Evolutionary conservation across 164 flowering plant genomes (phyloP).

Genomic region (Stephania cephalantha): DNA sequence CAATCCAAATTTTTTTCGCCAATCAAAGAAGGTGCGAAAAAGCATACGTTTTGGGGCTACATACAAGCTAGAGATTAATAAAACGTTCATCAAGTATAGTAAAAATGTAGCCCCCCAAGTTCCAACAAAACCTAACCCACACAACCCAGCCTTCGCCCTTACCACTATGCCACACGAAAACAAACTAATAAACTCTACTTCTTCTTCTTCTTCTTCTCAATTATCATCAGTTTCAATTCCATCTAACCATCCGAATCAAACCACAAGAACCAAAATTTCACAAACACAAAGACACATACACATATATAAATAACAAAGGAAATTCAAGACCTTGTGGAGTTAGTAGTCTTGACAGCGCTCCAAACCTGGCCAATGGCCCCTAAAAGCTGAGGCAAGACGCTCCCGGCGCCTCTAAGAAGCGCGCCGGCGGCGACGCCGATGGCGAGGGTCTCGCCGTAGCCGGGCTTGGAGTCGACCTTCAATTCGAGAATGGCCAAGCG

Average conservation of each 20-base stretch:
- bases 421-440: conserved; percentile 62
- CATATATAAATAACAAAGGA: neutral
- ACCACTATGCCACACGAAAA: too few relatives aligned
- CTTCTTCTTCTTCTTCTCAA: neutral
- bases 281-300: neutral
- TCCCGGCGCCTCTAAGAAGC: conserved; percentile 29
- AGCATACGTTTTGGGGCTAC: too few relatives aligned
- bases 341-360: conserved; percentile 28
- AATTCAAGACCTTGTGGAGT: neutral
- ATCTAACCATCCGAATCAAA: neutral
- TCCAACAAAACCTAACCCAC: too few relatives aligned
- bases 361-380: conserved; percentile 43
- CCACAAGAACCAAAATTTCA: neutral
- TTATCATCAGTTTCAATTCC: neutral
- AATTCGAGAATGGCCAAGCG: conserved; percentile 52
- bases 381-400: conserved; percentile 39
- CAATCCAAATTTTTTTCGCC: too few relatives aligned
- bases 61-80: too few relatives aligned
- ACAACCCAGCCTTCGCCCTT: too few relatives aligned
- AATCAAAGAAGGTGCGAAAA: too few relatives aligned
- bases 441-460: conserved; percentile 40
- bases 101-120: too few relatives aligned
- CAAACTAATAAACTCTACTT: too few relatives aligned
- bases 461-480: conserved; percentile 74
- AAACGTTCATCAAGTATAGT: too few relatives aligned